Base-by-base conservation (phyloP, 257 asterid species). In the Ehretia macrophylla region DNA sequence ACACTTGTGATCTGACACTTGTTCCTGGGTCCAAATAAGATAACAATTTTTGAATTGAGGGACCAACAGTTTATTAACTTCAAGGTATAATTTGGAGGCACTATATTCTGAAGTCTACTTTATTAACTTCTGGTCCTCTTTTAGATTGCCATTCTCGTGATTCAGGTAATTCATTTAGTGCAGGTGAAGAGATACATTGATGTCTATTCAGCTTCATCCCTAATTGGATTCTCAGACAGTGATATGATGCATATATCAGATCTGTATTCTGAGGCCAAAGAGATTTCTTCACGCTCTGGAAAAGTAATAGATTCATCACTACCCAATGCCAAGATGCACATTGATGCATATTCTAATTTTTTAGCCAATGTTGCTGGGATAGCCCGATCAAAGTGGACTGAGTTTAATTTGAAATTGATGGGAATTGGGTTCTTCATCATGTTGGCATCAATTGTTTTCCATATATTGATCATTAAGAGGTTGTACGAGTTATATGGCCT, bases 311-410 rank as follows among this genome's bases (percentile, higher is more conserved):
- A 42, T 42, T 55, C 71, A 45, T 70, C 82, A 16, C 48, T 78
- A 38, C 67, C 92, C 68, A 59, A 66, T 38, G 64, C 77, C 62
- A 74, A 78, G 75, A 64, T 55, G 69, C 94, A 86, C 77, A 56
- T 83, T 69, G 83, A 86, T 67, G 94, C 96, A 45, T 92, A 77
- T 76, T 72, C 90, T 18, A 56, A 58, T 37, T 85, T 92, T 73
- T 76, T 92, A 78, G 76, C 77, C 61, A 84, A 87, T 78, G 85
- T 92, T 75, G 87, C 97, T 51, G 82, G 78, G 8, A 83, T 92
- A 68, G 99, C 96, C 49, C 87, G 97, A 72, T 92, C 99, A 51
- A 92, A 81, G 78, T 92, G 99, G 97, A 88, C 99, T 18, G 97
- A 92, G 62, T 92, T 92, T 72, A 88, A 92, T 74, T 70, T 88